Conservation (phyloP, 2,329 filamentous ascomycete species). For the Aspergillus latus region DNA sequence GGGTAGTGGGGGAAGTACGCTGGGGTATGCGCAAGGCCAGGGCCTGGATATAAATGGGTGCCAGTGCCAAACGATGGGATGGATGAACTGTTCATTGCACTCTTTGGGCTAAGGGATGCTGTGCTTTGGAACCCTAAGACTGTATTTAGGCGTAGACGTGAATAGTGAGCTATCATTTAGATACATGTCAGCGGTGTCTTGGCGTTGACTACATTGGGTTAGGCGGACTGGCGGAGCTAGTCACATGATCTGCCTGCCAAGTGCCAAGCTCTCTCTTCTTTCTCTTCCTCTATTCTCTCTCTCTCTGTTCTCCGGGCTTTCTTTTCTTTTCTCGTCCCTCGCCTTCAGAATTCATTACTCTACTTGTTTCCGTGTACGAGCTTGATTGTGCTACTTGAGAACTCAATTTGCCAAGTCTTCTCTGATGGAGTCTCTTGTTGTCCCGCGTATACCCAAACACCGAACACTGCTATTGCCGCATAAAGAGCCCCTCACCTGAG, state of each 20-base stretch:
- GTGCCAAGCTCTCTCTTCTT: neutral
- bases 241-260: neutral
- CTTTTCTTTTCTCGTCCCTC: neutral
- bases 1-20: neutral
- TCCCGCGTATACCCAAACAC: neutral
- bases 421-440: conserved; percentile 5
- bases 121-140: neutral
- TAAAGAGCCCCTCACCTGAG: neutral
- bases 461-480: neutral
- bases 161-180: neutral
- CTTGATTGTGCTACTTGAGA: neutral
- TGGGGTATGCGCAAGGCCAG: neutral
- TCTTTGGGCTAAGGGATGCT: neutral
- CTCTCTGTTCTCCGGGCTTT: too few species aligned
- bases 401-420: too few species aligned
- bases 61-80: conserved; percentile 6
- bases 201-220: neutral
- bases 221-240: neutral
- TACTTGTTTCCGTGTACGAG: neutral
- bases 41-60: neutral
- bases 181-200: neutral
- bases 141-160: neutral
- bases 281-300: neutral
- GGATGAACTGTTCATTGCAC: conserved; percentile 9
- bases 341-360: too few species aligned